Base-by-base conservation (phyloP, 2,329 filamentous ascomycete genomes). In the Aspergillus sp. region DNA sequence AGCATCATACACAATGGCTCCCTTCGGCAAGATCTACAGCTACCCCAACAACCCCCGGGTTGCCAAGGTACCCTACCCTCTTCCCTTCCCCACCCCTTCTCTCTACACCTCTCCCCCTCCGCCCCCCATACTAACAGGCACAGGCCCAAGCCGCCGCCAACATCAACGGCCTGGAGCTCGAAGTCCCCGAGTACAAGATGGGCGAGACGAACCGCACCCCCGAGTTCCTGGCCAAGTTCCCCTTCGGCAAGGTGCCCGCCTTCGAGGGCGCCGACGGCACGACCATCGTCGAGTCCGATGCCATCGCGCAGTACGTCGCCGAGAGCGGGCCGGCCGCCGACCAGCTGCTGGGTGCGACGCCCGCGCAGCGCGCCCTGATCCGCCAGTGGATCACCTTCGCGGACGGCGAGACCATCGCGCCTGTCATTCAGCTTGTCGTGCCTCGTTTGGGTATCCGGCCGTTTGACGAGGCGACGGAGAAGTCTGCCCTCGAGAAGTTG, bases 171-270 rank as follows among this genome's bases (percentile, higher is more conserved):
- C 58, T 66, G 13, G 56, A 63, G 13, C 16, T 68, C 16, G 38
- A 47, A 11, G 22, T 4, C 13, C 65, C 71, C 10, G 66, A 68
- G 51, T 80, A 78, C 64, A 51, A 66, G 43, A 73, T 77, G 60
- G 63, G 66, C 50, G 65, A 69, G 47, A 74, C 73, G 53, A 81
- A 79, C 69, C 62, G 63, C 35, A 68, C 66, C 10, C 67, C 74
- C 2, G 74, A 76, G 5, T 81, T 74, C 68, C 64, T 76, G 11
- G 52, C 73, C 65, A 81, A 81, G 58, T 82, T 81, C 66, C 77
- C 79, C 13, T 60, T 78, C 33, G 79, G 78, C 61, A 81, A 80
- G 61, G 74, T 80, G 5, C 79, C 79, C 13, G 73, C 72, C 36
- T 74, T 81, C 52, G 77, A 80, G 60, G 70, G 68, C 33, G 65